These are phyloP conservation scores for Coemansia sp. DNA, from an alignment of 192 early-diverging fungal genomes.

Conservation along the genomic window DNA sequence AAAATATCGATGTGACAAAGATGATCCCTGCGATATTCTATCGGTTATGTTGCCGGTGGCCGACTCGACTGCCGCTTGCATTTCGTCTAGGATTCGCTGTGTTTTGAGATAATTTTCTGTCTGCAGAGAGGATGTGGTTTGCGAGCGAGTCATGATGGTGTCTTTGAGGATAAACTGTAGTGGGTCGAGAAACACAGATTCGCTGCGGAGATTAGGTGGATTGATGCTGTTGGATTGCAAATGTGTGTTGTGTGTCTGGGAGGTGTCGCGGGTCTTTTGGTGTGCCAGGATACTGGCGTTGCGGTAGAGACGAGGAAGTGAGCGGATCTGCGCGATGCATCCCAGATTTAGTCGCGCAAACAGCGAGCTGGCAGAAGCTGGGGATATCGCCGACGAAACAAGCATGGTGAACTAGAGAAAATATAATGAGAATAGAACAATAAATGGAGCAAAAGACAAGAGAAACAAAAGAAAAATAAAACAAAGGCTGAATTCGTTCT, in stretches of 20 bases:
- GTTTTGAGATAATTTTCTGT: not conserved
- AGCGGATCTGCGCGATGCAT: not conserved
- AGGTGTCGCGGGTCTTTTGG: slow-evolving; percentile 2
- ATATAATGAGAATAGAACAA: too few relatives aligned
- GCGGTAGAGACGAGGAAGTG: not conserved
- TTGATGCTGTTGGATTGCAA: slow-evolving; percentile 10
- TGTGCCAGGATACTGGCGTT: slow-evolving; percentile 2
- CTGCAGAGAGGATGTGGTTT: not conserved
- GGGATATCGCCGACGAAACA: slow-evolving; percentile 1
- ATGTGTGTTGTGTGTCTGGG: not conserved
- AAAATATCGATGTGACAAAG: not conserved
- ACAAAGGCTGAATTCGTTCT: not conserved
- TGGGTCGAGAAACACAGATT: slow-evolving; percentile 18
- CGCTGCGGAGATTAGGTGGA: not conserved
- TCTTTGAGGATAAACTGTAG: slow-evolving; percentile 37
- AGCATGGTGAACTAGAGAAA: not conserved
- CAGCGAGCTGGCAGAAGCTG: not conserved
- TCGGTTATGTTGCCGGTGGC: not conserved
- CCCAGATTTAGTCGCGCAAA: not conserved
- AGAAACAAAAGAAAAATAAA: not conserved
- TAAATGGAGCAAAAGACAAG: not conserved
- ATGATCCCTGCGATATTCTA: not conserved
- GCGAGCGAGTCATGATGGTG: not conserved
- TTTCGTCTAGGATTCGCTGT: not conserved
- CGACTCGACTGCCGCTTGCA: not conserved